Evolutionary conservation across 2,329 filamentous ascomycete genomes (phyloP).

Genomic region (Botryotinia globosa): DNA sequence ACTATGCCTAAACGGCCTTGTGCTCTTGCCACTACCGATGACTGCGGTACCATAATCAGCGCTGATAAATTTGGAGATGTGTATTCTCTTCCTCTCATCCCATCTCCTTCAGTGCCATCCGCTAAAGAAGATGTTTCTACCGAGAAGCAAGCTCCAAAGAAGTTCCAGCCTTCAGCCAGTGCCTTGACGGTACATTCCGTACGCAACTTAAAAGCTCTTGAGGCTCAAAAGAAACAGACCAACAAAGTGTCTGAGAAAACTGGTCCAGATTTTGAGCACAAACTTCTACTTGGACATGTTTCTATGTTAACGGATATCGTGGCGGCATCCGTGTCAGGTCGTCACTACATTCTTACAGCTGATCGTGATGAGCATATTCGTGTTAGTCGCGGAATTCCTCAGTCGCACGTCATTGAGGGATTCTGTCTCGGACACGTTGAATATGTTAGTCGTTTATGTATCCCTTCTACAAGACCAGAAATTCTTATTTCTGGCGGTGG

Average conservation of each 20-base stretch:
- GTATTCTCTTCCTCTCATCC: slow-evolving; percentile 76
- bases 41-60: slow-evolving; percentile 70
- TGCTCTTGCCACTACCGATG: slow-evolving; percentile 66
- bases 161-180: slow-evolving; percentile 53
- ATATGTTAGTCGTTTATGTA: slow-evolving; percentile 75
- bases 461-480: slow-evolving; percentile 55
- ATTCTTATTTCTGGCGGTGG: slow-evolving; percentile 83
- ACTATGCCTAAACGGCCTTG: slow-evolving; percentile 87
- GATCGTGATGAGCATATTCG: slow-evolving; percentile 84
- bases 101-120: slow-evolving; percentile 20
- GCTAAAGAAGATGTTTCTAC: slow-evolving; percentile 24
- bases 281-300: slow-evolving; percentile 85
- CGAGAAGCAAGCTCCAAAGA: slow-evolving; percentile 32
- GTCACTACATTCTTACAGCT: slow-evolving; percentile 62
- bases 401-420: slow-evolving; percentile 82
- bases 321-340: slow-evolving; percentile 52
- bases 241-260: slow-evolving; percentile 33
- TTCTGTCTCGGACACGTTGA: slow-evolving; percentile 87
- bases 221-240: slow-evolving; percentile 54
- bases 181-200: slow-evolving; percentile 61
- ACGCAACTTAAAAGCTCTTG: slow-evolving; percentile 59
- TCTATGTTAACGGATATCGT: slow-evolving; percentile 83
- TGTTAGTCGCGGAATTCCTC: slow-evolving; percentile 75
- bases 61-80: slow-evolving; percentile 98
- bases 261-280: slow-evolving; percentile 63